phyloP scores from a whole-genome alignment of 768 basidiomycete genomes.

The Bullera alba region DNA sequence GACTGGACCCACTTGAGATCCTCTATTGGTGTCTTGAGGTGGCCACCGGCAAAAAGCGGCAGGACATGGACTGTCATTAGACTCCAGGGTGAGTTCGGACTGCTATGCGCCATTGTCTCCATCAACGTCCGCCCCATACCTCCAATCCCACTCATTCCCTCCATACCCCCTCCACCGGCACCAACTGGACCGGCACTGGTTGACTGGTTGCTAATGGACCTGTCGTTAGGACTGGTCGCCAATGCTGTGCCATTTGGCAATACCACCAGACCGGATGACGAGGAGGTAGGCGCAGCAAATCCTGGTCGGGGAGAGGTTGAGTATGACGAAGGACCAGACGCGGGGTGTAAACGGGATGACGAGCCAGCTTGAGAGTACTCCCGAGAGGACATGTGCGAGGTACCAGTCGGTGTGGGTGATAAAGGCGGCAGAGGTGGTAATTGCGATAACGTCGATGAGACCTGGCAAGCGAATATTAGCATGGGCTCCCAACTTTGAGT shows the following conservation, averaged over 20 bases:
- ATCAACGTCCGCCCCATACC: constrained; percentile 11
- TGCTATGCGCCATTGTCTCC: constrained; percentile 35
- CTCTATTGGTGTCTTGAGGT: constrained; percentile 77
- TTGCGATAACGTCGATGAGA: constrained; percentile 37
- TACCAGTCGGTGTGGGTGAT: constrained; percentile 25
- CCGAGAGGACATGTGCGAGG: not conserved
- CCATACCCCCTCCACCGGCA: no score
- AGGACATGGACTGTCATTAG: constrained; percentile 77
- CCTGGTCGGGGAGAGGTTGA: constrained; percentile 16
- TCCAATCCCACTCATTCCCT: constrained; percentile 1
- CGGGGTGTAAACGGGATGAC: not conserved
- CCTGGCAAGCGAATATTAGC: constrained; percentile 14
- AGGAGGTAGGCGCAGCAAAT: constrained; percentile 7
- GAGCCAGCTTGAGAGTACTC: not conserved
- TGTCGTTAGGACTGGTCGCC: constrained; percentile 2
- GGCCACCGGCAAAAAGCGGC: constrained; percentile 85
- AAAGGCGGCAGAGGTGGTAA: constrained; percentile 32
- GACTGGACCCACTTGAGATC: constrained; percentile 60
- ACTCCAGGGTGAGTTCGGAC: constrained; percentile 60
- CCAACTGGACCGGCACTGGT: no score
- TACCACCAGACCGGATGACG: constrained; percentile 15
- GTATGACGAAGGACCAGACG: constrained; percentile 4
- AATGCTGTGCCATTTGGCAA: constrained; percentile 28
- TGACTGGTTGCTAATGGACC: no score
- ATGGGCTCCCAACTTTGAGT: not conserved